Evolutionary conservation across 2,329 filamentous ascomycete species (phyloP).

Genomic region (Atkinsonella texensis): DNA sequence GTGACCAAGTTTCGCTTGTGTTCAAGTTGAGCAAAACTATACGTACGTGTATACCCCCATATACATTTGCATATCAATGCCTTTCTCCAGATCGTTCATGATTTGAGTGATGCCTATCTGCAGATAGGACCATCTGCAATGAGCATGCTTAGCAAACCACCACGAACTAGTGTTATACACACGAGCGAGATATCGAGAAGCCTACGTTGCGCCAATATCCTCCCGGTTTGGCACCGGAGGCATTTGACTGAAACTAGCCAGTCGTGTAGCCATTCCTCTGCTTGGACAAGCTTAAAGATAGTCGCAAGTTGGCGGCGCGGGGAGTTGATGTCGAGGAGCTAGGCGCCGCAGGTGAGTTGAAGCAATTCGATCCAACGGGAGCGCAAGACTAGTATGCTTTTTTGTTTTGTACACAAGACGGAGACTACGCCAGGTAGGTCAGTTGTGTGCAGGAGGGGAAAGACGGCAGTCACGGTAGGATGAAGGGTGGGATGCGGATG

Average conservation of each 20-base stretch:
- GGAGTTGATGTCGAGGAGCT: slow-evolving; percentile 2
- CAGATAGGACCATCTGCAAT: slow-evolving; percentile 71
- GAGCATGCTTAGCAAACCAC: slow-evolving; percentile 14
- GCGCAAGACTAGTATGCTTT: background rate
- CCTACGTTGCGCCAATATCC: slow-evolving; percentile 42
- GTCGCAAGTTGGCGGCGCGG: slow-evolving; percentile 3
- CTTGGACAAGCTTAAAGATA: background rate
- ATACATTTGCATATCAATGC: slow-evolving; percentile 92
- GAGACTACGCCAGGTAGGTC: background rate
- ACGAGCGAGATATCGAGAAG: slow-evolving; percentile 1
- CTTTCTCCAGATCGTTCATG: slow-evolving; percentile 83
- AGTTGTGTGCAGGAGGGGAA: background rate
- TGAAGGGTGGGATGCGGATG: background rate
- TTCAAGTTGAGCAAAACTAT: background rate
- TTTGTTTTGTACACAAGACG: background rate
- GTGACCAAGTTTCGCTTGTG: background rate
- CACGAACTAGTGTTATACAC: background rate
- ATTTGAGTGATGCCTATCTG: slow-evolving; percentile 82
- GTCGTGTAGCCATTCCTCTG: slow-evolving; percentile 22
- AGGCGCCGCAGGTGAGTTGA: background rate
- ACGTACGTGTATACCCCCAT: slow-evolving; percentile 88
- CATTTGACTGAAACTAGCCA: slow-evolving; percentile 31
- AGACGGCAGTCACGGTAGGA: background rate
- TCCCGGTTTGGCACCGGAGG: slow-evolving; percentile 48
- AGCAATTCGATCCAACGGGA: too few relatives aligned